These are phyloP conservation scores for Caloboletus inedulis DNA, from an alignment of 1,284 basidiomycete genomes.

Conservation along the genomic window DNA sequence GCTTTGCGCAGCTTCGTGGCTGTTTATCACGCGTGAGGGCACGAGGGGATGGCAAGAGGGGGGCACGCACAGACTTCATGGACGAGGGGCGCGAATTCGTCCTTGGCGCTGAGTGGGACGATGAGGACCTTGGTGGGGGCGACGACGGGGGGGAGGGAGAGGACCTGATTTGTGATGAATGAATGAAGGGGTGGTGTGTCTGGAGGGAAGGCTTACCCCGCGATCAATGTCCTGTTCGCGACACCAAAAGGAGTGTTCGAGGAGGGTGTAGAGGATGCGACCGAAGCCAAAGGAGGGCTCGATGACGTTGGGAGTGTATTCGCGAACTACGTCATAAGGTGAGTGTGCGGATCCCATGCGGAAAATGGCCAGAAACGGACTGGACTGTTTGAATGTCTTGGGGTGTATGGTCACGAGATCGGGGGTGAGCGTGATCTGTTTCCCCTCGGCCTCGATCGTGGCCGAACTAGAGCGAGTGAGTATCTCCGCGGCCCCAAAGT, in stretches of 20 bases:
- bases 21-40: conserved; percentile 32
- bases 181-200: neutral
- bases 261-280: conserved; percentile 90
- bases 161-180: conserved; percentile 49
- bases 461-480: conserved; percentile 38
- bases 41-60: fast-evolving
- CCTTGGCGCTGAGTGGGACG: conserved; percentile 89
- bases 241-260: conserved; percentile 97
- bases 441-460: conserved; percentile 57
- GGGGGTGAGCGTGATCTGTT: conserved; percentile 69
- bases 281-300: conserved; percentile 99
- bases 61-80: conserved; percentile 81
- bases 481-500: conserved; percentile 15
- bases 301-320: conserved; percentile 97
- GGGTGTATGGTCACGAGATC: conserved; percentile 80
- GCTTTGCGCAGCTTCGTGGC: conserved; percentile 83
- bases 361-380: conserved; percentile 44
- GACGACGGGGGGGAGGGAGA: conserved; percentile 87
- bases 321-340: conserved; percentile 57
- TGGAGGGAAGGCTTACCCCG: conserved; percentile 54
- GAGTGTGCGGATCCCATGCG: conserved; percentile 14
- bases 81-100: conserved; percentile 83
- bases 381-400: conserved; percentile 87
- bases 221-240: conserved; percentile 89
- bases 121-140: conserved; percentile 97